Evolutionary conservation across 2,329 filamentous ascomycete genomes (phyloP).

Genomic region (Pseudocercospora vitis): DNA sequence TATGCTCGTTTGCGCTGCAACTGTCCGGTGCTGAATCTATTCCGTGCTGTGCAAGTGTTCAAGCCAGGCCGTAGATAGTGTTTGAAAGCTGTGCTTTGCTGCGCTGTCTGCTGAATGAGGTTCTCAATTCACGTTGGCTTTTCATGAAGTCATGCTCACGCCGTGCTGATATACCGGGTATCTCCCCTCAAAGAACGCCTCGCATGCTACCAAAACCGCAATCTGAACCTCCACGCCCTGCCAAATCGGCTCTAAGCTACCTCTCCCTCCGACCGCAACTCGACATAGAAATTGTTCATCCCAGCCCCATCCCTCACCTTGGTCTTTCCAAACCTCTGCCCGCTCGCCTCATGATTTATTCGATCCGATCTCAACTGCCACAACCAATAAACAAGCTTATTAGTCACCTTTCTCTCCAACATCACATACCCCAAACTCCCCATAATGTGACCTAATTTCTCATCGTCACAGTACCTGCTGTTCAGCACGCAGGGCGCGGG

Average conservation of each 20-base stretch:
- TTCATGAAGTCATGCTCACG: neutral
- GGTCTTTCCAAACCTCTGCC: constrained; percentile 63
- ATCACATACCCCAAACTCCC: constrained; percentile 68
- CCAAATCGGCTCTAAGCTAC: neutral
- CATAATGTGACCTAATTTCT: constrained; percentile 72
- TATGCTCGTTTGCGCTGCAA: constrained; percentile 4
- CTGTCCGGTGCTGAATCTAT: neutral
- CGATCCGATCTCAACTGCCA: constrained; percentile 58
- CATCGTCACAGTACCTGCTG: constrained; percentile 81
- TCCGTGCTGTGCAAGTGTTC: neutral
- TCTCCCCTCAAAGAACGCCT: no score
- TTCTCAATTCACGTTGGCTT: no score
- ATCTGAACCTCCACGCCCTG: neutral
- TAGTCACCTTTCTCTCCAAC: constrained; percentile 67
- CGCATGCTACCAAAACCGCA: neutral
- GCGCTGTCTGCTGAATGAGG: neutral
- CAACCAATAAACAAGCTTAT: constrained; percentile 86
- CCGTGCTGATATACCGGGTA: neutral
- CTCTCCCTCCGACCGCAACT: constrained; percentile 48
- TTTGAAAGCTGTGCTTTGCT: constrained; percentile 10
- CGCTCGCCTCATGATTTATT: constrained; percentile 28
- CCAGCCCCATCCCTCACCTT: constrained; percentile 72
- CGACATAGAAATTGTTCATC: constrained; percentile 89
- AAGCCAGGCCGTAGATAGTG: constrained; percentile 9
- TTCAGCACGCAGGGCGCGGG: constrained; percentile 86